A percentile compares a stretch with the other conserved stretches of the same genome.
Conservation (phyloP, 495 filamentous ascomycete genomes). For the Penicillium canescens region DNA sequence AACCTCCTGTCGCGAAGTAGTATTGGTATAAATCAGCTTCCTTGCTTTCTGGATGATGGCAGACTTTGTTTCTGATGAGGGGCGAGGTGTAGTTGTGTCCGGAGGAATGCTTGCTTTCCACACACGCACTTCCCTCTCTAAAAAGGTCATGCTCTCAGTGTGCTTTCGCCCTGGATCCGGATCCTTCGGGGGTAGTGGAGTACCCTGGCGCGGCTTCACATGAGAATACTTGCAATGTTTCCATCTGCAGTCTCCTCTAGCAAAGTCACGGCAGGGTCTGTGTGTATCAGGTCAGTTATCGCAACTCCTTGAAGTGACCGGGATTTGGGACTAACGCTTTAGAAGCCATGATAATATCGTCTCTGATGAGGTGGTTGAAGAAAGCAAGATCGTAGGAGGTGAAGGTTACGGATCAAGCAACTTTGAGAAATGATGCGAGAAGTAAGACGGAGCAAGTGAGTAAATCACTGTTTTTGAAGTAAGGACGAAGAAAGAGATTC, state of each 20-base stretch:
- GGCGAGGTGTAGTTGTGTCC: neutral
- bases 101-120: slow-evolving; percentile 14
- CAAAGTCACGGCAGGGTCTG: slow-evolving; percentile 16
- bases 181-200: neutral
- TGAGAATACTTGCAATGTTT: slow-evolving; percentile 19
- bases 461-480: too few relatives aligned
- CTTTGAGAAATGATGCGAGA: neutral
- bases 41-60: slow-evolving; percentile 19
- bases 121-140: slow-evolving; percentile 9
- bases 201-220: neutral
- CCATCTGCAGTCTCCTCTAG: slow-evolving; percentile 12
- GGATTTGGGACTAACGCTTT: neutral
- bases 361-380: neutral
- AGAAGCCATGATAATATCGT: neutral
- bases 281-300: neutral
- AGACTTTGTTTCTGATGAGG: slow-evolving; percentile 2
- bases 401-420: too few relatives aligned
- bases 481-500: too few relatives aligned
- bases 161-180: neutral
- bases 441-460: neutral
- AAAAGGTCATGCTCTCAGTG: neutral
- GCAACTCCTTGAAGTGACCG: neutral
- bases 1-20: slow-evolving; percentile 26
- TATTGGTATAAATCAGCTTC: slow-evolving; percentile 26
- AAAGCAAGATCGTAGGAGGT: neutral